Base-by-base conservation (phyloP, 768 basidiomycete genomes). In the Imleria badia region DNA sequence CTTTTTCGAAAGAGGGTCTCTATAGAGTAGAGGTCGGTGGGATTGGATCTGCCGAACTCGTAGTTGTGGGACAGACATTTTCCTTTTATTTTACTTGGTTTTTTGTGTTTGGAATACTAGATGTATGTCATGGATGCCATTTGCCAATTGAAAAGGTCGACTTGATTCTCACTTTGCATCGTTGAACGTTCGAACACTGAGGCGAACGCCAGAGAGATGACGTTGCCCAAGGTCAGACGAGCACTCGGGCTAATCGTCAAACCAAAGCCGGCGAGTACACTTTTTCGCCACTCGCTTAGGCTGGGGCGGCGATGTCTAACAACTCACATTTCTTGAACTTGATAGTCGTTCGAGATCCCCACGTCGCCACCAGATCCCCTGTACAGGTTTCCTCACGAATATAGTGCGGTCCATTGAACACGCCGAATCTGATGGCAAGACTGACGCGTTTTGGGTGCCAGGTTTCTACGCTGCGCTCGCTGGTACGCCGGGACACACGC, bases 61-160 rank as follows among this genome's bases (percentile, higher is more conserved):
- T 86, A 86, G 85, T 86, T 85, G 75, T 79, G 83, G 70, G 80
- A 80, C 83, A 78, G 43, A 86, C 83, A 86, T 75, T 40, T 51
- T 12, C 8, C 6, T 9, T 53, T 35, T 19, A 22, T 43, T 35
- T 42, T 11, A n/a, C n/a, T n/a, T n/a, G n/a, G n/a, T 19, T 39
- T 31, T 34, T n/a, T 6, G 1, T 15, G 1, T 42, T 61, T 61
- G 55, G 64, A 54, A 66, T 61, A 11, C 15, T 41, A 38, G 23
- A 33, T 54, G 41, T 31, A 36, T 43, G 15, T n/a, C n/a, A n/a
- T n/a, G n/a, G n/a, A n/a, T n/a, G n/a, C n/a, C n/a, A n/a, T n/a
- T n/a, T n/a, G n/a, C n/a, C n/a, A n/a, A n/a, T n/a, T n/a, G n/a
- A n/a, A n/a, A n/a, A n/a, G n/a, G n/a, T n/a, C n/a, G n/a, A n/a